Conservation (phyloP, 345 rosid species). For the Gossypium ekmanianum region DNA sequence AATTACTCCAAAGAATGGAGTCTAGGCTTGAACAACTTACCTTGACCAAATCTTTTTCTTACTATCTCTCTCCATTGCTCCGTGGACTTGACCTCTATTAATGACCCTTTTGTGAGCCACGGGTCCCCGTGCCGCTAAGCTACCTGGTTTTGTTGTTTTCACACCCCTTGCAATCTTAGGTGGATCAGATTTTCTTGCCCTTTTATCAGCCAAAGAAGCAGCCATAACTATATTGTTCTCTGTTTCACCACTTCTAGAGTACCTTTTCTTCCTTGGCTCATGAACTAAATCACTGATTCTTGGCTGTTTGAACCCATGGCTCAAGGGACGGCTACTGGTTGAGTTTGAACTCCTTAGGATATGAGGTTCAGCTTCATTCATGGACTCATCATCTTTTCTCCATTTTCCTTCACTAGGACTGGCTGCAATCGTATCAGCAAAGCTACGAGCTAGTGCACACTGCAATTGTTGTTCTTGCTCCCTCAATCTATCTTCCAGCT, state of each 20-base stretch:
- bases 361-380: constrained; percentile 44
- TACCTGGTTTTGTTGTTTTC: constrained; percentile 52
- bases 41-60: constrained; percentile 84
- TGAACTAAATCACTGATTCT: background rate
- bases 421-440: constrained; percentile 31
- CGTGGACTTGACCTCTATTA: constrained; percentile 46
- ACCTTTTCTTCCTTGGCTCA: background rate
- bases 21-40: constrained; percentile 16
- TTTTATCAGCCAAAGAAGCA: constrained; percentile 38
- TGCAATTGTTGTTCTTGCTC: constrained; percentile 63
- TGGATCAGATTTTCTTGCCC: constrained; percentile 74
- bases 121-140: constrained; percentile 12
- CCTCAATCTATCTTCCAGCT: constrained; percentile 54
- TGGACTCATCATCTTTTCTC: constrained; percentile 40
- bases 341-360: constrained; percentile 66
- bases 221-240: constrained; percentile 24
- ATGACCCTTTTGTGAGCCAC: constrained; percentile 46
- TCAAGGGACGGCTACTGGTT: constrained; percentile 36
- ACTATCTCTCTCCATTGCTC: constrained; percentile 10
- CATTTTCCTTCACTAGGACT: constrained; percentile 53
- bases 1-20: background rate
- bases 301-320: constrained; percentile 32
- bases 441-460: constrained; percentile 31
- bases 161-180: constrained; percentile 46
- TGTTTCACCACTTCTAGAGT: constrained; percentile 56